Evolutionary conservation across 108 stramenopile genomes (phyloP).

Genomic region (Cylindrotheca closterium): DNA sequence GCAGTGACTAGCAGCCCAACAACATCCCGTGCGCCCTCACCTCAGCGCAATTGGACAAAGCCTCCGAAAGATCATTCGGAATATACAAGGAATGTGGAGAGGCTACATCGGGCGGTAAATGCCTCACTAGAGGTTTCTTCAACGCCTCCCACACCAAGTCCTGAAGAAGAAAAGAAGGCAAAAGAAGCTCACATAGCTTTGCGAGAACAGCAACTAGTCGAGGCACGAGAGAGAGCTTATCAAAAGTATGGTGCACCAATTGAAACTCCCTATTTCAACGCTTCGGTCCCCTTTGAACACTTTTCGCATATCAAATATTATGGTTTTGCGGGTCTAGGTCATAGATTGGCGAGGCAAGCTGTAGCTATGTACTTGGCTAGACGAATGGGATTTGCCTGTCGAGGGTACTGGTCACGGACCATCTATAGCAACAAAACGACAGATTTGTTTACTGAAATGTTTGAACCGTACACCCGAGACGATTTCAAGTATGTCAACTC

Average conservation of each 20-base stretch:
- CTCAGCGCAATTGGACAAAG: no score
- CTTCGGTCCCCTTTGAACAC: not conserved
- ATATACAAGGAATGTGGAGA: no score
- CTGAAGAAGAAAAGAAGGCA: no score
- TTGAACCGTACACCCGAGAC: not conserved
- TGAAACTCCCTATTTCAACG: not conserved
- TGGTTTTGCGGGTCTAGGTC: constrained; percentile 49
- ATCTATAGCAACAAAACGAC: not conserved
- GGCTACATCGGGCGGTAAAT: no score
- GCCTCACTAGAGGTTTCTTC: no score
- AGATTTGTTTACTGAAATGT: not conserved
- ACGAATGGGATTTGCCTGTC: not conserved
- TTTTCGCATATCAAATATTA: constrained; percentile 2
- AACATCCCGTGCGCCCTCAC: no score
- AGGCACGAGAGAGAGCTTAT: not conserved
- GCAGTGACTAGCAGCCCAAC: no score
- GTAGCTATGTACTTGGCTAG: constrained; percentile 40
- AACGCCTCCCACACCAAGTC: no score
- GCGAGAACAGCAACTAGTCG: not conserved
- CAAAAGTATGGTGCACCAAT: not conserved
- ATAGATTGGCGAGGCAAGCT: constrained; percentile 39
- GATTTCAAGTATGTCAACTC: not conserved
- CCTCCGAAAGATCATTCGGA: no score
- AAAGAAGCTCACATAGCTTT: no score
- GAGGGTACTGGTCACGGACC: not conserved